Conservation (phyloP, 306 rosid species). For the Chamaecrista fasciculata region DNA sequence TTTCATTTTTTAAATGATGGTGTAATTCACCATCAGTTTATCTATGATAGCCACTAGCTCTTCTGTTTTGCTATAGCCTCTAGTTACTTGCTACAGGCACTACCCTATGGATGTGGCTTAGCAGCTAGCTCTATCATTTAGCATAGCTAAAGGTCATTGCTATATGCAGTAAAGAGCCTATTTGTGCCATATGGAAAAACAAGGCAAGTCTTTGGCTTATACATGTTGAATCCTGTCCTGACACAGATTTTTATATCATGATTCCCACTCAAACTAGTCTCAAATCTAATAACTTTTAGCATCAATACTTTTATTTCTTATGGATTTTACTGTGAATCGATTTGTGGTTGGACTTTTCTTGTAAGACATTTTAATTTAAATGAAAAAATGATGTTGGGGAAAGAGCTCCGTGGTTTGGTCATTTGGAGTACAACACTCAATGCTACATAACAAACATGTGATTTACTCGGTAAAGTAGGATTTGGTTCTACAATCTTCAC, state of each 20-base stretch:
- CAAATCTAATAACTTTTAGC: background rate
- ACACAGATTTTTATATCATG: background rate
- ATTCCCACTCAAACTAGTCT: too few relatives aligned
- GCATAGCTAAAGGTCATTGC: background rate
- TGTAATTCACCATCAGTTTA: too few relatives aligned
- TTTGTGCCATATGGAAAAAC: background rate
- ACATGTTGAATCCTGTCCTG: too few relatives aligned
- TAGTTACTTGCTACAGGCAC: background rate
- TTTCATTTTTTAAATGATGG: background rate
- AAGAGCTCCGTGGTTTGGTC: too few relatives aligned
- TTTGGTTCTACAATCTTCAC: background rate
- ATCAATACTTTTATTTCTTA: too few relatives aligned
- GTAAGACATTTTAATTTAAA: too few relatives aligned
- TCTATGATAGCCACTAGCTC: too few relatives aligned
- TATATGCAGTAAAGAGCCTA: background rate
- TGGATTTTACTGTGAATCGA: too few relatives aligned
- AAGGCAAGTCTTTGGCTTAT: background rate
- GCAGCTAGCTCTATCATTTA: background rate
- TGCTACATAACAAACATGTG: too few relatives aligned
- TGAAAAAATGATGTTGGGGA: too few relatives aligned
- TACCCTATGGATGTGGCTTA: background rate
- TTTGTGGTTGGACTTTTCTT: background rate
- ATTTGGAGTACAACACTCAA: too few relatives aligned
- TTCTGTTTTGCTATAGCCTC: background rate
- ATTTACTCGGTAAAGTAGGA: too few relatives aligned